Percentiles rank a stretch among this genome's conserved stretches.
Conservation (phyloP, 805 yeast species). For the Schizosaccharomyces octosporus region DNA sequence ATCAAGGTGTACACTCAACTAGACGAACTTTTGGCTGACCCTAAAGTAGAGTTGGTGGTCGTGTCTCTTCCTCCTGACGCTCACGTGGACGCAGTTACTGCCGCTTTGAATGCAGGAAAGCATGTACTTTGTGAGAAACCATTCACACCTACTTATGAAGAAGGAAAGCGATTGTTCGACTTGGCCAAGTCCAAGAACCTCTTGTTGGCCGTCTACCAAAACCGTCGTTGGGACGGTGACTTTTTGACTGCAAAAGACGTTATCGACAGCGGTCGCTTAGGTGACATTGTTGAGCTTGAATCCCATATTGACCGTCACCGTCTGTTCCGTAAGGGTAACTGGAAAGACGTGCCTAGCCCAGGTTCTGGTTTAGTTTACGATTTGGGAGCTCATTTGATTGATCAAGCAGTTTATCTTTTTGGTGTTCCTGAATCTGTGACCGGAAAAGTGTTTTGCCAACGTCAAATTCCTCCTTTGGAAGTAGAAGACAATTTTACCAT, state of each 20-base stretch:
- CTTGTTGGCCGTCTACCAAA: conserved; percentile 13
- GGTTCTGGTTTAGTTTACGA: neutral
- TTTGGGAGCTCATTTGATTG: conserved; percentile 1
- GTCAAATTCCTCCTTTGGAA: neutral
- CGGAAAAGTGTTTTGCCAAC: neutral
- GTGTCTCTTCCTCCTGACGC: conserved; percentile 20
- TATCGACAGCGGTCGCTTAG: conserved; percentile 1
- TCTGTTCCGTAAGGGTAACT: neutral
- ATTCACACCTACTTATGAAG: conserved; percentile 22
- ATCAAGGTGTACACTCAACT: neutral
- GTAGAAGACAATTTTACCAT: conserved; percentile 1
- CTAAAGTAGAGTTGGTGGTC: neutral
- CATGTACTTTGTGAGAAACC: conserved; percentile 33
- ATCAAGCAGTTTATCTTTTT: conserved; percentile 1
- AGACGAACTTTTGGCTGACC: neutral
- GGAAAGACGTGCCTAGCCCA: neutral
- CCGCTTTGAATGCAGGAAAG: conserved; percentile 20
- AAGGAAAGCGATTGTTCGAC: conserved; percentile 19
- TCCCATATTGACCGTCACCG: conserved; percentile 2
- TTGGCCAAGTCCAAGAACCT: conserved; percentile 21
- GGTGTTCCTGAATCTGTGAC: conserved; percentile 1
- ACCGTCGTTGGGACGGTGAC: conserved; percentile 1
- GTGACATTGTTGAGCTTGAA: neutral
- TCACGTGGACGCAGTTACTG: conserved; percentile 22
- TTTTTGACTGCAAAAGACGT: neutral